Conservation (phyloP, 345 rosid genomes). For the Physaria fendleri region DNA sequence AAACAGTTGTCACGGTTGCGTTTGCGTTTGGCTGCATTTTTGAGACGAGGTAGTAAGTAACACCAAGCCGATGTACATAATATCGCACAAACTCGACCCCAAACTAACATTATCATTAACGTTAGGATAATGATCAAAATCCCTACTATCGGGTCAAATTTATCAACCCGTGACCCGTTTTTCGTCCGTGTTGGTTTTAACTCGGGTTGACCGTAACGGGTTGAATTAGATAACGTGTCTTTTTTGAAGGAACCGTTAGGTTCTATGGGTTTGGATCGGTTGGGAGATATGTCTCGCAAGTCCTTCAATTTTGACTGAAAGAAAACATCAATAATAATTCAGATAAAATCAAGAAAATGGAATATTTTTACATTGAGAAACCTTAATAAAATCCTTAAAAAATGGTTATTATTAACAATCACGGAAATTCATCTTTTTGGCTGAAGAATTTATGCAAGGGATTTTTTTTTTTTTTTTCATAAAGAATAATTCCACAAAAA, state of each 20-base stretch:
- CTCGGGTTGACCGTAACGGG: too few species aligned
- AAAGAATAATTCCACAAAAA: too few species aligned
- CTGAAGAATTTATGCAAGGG: too few species aligned
- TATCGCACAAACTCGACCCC: conserved; percentile 63
- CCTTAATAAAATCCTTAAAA: too few species aligned
- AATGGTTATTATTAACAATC: too few species aligned
- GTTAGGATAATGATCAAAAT: conserved; percentile 50
- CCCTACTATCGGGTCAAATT: conserved; percentile 43
- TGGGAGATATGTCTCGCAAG: conserved; percentile 16
- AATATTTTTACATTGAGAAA: too few species aligned
- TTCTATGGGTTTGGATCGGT: too few species aligned
- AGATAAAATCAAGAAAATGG: too few species aligned
- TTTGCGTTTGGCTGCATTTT: conserved; percentile 23
- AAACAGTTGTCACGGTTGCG: conserved; percentile 8
- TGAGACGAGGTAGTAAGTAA: conserved; percentile 41
- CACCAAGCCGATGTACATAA: conserved; percentile 61
- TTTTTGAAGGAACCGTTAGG: background rate
- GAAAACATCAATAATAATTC: too few species aligned
- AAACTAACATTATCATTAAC: conserved; percentile 41
- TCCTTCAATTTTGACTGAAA: conserved; percentile 30
- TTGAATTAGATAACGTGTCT: too few species aligned
- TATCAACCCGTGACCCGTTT: conserved; percentile 26
- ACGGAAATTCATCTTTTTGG: too few species aligned
- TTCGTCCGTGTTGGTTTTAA: conserved; percentile 24
- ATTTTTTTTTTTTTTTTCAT: too few species aligned